Conservation (phyloP, 352 stramenopile species). For the Phytophthora litchii region DNA sequence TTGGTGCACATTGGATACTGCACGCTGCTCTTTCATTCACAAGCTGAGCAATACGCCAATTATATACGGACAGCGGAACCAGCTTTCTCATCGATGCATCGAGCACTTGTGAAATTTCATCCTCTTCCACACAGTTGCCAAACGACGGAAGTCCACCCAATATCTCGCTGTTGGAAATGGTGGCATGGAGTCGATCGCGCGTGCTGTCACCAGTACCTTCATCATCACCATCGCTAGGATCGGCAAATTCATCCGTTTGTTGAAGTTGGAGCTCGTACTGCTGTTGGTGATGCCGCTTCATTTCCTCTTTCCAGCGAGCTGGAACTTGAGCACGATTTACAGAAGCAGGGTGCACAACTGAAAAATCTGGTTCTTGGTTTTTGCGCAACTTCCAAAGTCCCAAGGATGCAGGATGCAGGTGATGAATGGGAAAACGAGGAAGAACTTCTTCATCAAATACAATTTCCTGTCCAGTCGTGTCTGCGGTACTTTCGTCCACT, state of each 20-base stretch:
- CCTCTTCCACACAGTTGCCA: slow-evolving; percentile 64
- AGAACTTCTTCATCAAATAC: slow-evolving; percentile 44
- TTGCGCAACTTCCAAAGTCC: slow-evolving; percentile 68
- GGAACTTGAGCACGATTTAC: slow-evolving; percentile 31
- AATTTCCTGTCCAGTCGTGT: slow-evolving; percentile 20
- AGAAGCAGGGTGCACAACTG: slow-evolving; percentile 53
- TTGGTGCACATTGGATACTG: slow-evolving; percentile 55
- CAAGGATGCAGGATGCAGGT: slow-evolving; percentile 67
- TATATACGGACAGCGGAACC: slow-evolving; percentile 64
- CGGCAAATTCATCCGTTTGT: slow-evolving; percentile 29
- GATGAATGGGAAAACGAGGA: slow-evolving; percentile 35
- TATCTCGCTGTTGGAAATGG: slow-evolving; percentile 33
- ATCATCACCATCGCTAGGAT: slow-evolving; percentile 30
- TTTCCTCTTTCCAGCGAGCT: slow-evolving; percentile 56
- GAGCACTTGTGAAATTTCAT: slow-evolving; percentile 71
- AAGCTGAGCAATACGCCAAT: slow-evolving; percentile 70
- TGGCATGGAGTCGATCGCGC: slow-evolving; percentile 14
- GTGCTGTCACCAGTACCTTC: slow-evolving; percentile 24
- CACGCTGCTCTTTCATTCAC: slow-evolving; percentile 63
- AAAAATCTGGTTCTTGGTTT: slow-evolving; percentile 48
- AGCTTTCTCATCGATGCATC: slow-evolving; percentile 58
- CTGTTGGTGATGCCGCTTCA: slow-evolving; percentile 31
- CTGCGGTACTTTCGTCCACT: slow-evolving; percentile 19
- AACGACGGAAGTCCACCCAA: slow-evolving; percentile 46
- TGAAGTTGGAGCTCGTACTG: slow-evolving; percentile 37